A percentile compares a stretch with the other conserved stretches of the same genome.
phyloP scores from a whole-genome alignment of 306 rosid species.

The Datisca glomerata region DNA sequence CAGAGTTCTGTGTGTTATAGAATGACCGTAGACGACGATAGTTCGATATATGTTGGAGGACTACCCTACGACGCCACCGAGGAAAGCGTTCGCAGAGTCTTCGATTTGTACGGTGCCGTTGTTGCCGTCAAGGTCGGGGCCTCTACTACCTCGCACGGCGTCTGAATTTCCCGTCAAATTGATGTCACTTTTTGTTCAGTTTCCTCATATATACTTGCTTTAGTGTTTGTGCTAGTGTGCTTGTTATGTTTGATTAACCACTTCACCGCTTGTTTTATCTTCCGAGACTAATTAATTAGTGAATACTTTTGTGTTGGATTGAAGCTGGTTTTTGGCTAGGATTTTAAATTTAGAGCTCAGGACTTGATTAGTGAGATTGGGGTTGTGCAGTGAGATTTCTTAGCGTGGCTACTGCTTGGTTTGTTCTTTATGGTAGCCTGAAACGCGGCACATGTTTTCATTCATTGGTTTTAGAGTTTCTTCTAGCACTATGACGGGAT shows the following conservation, averaged over 20 bases:
- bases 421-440: neutral
- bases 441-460: neutral
- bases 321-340: too few species aligned
- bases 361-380: too few species aligned
- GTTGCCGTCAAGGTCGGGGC: slow-evolving; percentile 65
- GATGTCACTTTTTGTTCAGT: neutral
- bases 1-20: too few species aligned
- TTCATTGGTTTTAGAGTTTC: neutral
- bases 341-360: too few species aligned
- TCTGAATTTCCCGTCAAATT: neutral
- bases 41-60: slow-evolving; percentile 84
- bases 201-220: neutral
- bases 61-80: slow-evolving; percentile 74
- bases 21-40: slow-evolving; percentile 78
- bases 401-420: neutral
- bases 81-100: slow-evolving; percentile 48
- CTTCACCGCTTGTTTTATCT: too few species aligned
- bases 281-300: too few species aligned
- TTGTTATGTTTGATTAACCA: slow-evolving; percentile 1
- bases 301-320: too few species aligned
- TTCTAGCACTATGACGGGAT: too few species aligned
- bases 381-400: too few species aligned
- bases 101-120: slow-evolving; percentile 70
- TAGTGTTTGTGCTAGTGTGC: slow-evolving; percentile 1
- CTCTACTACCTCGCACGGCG: neutral